A percentile compares a stretch with the other conserved stretches of the same genome.
These are phyloP conservation scores for Metschnikowia borealis DNA, from an alignment of 805 yeast genomes.

Conservation along the genomic window DNA sequence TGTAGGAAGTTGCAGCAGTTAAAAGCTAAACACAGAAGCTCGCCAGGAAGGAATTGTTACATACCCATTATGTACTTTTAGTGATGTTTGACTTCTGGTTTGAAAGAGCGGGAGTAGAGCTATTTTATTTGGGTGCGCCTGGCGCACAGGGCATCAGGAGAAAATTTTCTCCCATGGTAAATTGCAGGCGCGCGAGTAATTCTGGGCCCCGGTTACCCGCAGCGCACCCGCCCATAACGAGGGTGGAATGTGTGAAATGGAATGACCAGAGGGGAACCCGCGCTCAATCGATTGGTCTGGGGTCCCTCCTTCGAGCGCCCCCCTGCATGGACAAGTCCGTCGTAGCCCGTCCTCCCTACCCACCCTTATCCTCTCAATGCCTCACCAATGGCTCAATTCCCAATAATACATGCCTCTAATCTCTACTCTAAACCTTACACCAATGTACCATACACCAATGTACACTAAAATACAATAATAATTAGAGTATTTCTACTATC, in stretches of 20 bases:
- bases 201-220: slow-evolving; percentile 19
- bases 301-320: not conserved
- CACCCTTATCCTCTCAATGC: too few relatives aligned
- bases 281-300: slow-evolving; percentile 2
- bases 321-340: slow-evolving; percentile 1
- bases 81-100: slow-evolving; percentile 23
- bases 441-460: too few relatives aligned
- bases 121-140: slow-evolving; percentile 18
- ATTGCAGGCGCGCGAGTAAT: slow-evolving; percentile 11
- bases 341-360: not conserved
- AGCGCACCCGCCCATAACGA: not conserved
- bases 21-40: too few relatives aligned
- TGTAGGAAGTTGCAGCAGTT: too few relatives aligned
- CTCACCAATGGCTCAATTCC: too few relatives aligned
- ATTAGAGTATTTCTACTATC: too few relatives aligned
- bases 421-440: too few relatives aligned
- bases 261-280: slow-evolving; percentile 2
- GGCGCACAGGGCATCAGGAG: slow-evolving; percentile 22
- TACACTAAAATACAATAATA: too few relatives aligned
- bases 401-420: too few relatives aligned
- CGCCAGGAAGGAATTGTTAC: slow-evolving; percentile 12
- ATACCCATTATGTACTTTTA: slow-evolving; percentile 35
- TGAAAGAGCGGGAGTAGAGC: slow-evolving; percentile 20
- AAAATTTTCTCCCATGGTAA: slow-evolving; percentile 19
- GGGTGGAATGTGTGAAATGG: not conserved